Evolutionary conservation across 768 basidiomycete species (phyloP).

Genomic region (Clathrus columnatus): DNA sequence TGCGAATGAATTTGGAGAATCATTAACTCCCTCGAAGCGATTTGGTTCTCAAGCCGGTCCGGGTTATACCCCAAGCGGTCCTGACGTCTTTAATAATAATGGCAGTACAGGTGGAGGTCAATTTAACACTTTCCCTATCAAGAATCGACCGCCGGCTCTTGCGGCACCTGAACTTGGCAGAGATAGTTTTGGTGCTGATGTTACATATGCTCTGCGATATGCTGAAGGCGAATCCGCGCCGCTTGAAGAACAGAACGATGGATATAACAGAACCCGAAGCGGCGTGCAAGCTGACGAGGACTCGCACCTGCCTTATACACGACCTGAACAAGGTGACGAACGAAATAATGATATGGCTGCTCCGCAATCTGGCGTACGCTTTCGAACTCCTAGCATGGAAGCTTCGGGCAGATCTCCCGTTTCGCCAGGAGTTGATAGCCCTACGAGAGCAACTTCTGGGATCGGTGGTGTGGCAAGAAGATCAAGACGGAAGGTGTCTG

Average conservation of each 20-base stretch:
- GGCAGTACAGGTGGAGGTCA: slow-evolving; percentile 27
- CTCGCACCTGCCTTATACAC: neutral
- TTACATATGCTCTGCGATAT: slow-evolving; percentile 1
- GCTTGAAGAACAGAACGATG: neutral
- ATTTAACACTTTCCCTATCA: slow-evolving; percentile 61
- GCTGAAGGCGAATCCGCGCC: neutral
- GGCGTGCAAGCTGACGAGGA: neutral
- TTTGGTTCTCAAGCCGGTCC: slow-evolving; percentile 1
- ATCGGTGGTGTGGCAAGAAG: neutral
- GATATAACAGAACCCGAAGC: neutral
- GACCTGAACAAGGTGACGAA: neutral
- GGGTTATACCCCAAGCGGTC: neutral
- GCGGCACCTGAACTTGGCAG: neutral
- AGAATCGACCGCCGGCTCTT: neutral
- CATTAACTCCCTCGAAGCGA: neutral
- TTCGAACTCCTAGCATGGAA: slow-evolving; percentile 9
- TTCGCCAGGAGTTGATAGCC: slow-evolving; percentile 7
- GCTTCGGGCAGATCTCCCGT: slow-evolving; percentile 2
- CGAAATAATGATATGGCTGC: neutral
- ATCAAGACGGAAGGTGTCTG: neutral
- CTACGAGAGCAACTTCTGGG: neutral
- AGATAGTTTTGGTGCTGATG: slow-evolving; percentile 1
- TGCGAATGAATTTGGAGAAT: slow-evolving; percentile 2
- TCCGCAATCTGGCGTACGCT: slow-evolving; percentile 5
- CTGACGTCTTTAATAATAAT: neutral